These are phyloP conservation scores for Mycosarcoma maydis DNA, from an alignment of 1,284 basidiomycete species.

Conservation along the genomic window DNA sequence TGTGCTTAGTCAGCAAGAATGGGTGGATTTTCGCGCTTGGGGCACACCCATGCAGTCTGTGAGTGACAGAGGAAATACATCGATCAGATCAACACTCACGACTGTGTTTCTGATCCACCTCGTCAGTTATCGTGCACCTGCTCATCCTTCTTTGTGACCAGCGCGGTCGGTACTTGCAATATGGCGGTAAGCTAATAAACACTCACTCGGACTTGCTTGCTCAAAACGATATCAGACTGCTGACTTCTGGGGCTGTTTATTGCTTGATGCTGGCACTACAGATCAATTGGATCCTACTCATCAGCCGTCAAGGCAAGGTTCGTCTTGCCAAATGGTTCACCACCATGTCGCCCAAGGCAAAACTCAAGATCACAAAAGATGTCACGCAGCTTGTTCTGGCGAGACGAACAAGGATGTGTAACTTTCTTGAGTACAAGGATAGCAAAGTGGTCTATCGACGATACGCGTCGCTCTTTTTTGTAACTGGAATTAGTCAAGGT, in stretches of 20 bases:
- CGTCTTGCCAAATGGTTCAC: slow-evolving; percentile 99
- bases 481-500: slow-evolving; percentile 84
- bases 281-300: slow-evolving; percentile 80
- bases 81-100: slow-evolving; percentile 9
- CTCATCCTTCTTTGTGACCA: too few species aligned
- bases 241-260: too few species aligned
- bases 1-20: slow-evolving; percentile 21
- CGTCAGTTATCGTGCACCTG: background rate
- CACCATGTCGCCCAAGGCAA: slow-evolving; percentile 90
- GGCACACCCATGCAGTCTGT: too few species aligned
- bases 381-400: slow-evolving; percentile 98
- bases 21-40: slow-evolving; percentile 15
- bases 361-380: slow-evolving; percentile 98
- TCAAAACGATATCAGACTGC: too few species aligned
- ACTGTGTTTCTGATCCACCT: background rate
- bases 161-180: background rate
- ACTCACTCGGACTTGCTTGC: too few species aligned
- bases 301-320: slow-evolving; percentile 97
- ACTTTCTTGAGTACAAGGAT: slow-evolving; percentile 95
- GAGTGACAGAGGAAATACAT: too few species aligned
- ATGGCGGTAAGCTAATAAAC: slow-evolving; percentile 27
- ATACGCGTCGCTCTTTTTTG: slow-evolving; percentile 98
- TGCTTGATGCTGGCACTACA: slow-evolving; percentile 10
- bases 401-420: slow-evolving; percentile 96
- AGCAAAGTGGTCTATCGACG: slow-evolving; percentile 87